Base-by-base conservation (phyloP, 1,284 basidiomycete genomes). In the Ustilago curta region DNA sequence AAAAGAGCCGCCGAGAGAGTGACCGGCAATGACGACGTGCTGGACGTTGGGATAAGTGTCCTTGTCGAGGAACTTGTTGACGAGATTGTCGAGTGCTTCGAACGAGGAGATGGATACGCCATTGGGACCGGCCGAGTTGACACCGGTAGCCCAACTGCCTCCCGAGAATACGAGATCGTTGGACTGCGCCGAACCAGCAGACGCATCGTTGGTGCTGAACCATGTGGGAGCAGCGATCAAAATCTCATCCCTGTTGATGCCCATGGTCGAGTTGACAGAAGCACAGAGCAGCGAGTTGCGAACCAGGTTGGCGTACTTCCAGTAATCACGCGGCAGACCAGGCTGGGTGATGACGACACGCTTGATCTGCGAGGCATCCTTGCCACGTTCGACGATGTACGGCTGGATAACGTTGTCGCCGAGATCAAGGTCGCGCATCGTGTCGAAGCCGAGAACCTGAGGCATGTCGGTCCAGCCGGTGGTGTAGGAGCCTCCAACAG, bases 271-370 rank as follows among this genome's bases (percentile, higher is more conserved):
- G 50, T 81, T 79, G 59, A 52, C 64, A 0, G 76, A 69, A 9
- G 78, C 76, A 25, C 74, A 80, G 14, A 78, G 61, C 19, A 80
- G 66, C 11, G 74, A 70, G 55, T 82, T 82, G 40, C 78, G 66
- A 14, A 81, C 64, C 53, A 83, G 32, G 50, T 78, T 81, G 50
- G 78, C 68, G 53, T 80, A 81, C 68, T 80, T 80, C 81, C 81
- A 82, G 39, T 68, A 69, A 45, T 82, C 78, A 8, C 81, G 73
- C 0, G 73, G 76, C 56, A 72, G 53, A 31, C 79, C 79, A 32
- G 78, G 80, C 25, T 79, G 67, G 42, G 70, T 64, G 54, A 82
- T 64, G 40, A 82, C 50, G 40, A 77, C 79, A 8, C 79, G 69
- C 69, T 77, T 81, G 54, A 82, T 65, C 42, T 78, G 40, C 40